Evolutionary conservation across 2,329 filamentous ascomycete genomes (phyloP).

Genomic region (Drechslerella coelobrocha): DNA sequence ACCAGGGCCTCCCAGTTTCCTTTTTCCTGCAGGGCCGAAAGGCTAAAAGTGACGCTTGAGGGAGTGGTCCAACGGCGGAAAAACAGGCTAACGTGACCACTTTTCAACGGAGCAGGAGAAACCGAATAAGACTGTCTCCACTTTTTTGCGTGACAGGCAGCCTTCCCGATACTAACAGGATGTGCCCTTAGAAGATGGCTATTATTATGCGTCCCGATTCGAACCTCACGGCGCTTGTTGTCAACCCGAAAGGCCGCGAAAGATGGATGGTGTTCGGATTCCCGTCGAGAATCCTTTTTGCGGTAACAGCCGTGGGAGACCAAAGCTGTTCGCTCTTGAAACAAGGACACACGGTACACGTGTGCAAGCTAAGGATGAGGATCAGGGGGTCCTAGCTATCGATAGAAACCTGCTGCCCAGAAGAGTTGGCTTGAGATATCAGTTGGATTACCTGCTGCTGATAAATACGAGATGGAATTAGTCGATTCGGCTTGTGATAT

Average conservation of each 20-base stretch:
- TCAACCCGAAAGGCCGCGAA: too few species aligned
- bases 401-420: not conserved
- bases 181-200: too few species aligned
- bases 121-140: constrained; percentile 8
- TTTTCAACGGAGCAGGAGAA: not conserved
- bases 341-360: not conserved
- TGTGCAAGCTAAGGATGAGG: not conserved
- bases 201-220: too few species aligned
- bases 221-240: constrained; percentile 1
- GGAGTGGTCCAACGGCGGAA: too few species aligned
- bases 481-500: too few species aligned
- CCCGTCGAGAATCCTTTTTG: too few species aligned
- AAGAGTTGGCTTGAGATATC: not conserved
- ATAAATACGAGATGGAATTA: too few species aligned
- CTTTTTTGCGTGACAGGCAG: constrained; percentile 37
- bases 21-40: constrained; percentile 45
- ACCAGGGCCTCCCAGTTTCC: constrained; percentile 41
- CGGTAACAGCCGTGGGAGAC: not conserved
- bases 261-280: too few species aligned
- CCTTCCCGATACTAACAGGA: constrained; percentile 23
- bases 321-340: not conserved
- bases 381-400: not conserved
- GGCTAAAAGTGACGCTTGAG: constrained; percentile 37
- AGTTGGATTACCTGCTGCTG: too few species aligned
- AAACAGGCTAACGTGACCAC: constrained; percentile 38